Conservation (phyloP, 495 filamentous ascomycete genomes). For the Sordaria brevicollis region DNA sequence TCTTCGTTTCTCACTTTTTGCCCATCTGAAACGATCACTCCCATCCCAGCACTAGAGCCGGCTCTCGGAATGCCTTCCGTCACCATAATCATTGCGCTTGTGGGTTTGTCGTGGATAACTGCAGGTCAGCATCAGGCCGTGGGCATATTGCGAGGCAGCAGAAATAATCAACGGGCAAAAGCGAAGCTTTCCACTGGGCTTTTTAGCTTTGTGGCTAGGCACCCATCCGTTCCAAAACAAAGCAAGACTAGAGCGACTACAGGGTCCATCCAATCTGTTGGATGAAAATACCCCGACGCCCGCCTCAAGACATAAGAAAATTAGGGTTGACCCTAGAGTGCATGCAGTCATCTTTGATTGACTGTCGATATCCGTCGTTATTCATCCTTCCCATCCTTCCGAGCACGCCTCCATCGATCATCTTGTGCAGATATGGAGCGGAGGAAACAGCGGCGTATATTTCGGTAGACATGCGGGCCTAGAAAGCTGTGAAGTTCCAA, state of each 20-base stretch:
- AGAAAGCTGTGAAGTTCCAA: not conserved
- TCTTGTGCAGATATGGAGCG: not conserved
- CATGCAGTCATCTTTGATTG: not conserved
- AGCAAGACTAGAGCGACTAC: not conserved
- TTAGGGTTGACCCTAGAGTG: not conserved
- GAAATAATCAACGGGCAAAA: not conserved
- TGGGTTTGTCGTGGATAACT: not conserved
- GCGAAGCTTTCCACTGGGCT: not conserved
- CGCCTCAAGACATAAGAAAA: not conserved
- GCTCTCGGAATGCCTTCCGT: not conserved
- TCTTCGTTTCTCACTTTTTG: not conserved
- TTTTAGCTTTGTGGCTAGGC: not conserved
- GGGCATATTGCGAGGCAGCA: not conserved
- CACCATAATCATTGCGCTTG: not conserved
- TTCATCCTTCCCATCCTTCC: not conserved
- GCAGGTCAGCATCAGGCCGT: not conserved
- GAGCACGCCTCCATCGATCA: not conserved
- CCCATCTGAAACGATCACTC: not conserved
- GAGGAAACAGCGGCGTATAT: not conserved
- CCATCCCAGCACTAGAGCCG: not conserved
- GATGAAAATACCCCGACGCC: not conserved
- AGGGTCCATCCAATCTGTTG: not conserved
- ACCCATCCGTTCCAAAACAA: not conserved
- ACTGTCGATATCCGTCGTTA: not conserved
- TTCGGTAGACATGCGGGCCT: not conserved